Base-by-base conservation (phyloP, 1,284 basidiomycete genomes). In the Coniferiporia weirii region DNA sequence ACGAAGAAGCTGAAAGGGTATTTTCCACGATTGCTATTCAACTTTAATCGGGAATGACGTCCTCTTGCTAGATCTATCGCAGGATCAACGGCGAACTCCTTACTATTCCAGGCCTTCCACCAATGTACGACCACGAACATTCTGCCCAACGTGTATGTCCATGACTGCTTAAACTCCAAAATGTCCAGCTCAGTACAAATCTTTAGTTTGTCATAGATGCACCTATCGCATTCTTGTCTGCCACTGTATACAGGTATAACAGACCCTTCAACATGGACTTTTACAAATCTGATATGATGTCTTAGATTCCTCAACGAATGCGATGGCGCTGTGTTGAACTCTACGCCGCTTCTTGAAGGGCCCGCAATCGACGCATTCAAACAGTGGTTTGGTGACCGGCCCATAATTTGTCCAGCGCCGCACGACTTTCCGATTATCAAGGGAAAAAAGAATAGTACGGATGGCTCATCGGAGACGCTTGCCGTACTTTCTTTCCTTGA, bases 101-200 rank as follows among this genome's bases (percentile, higher is more conserved):
- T 8, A 50, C n/a, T 20, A 20, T 49, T 12, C 47, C 55, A 9
- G 55, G 55, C 2, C 5, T 57, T 35, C 46, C 48, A 36, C 55
- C 55, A 22, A 57, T 57, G 55, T 51, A 57, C 45, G 55, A 57
- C 32, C 47, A 57, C 35, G 55, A 57, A 27, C 34, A 40, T 40
- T 40, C 38, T 40, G 12, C 38, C 38, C 38, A 40, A 40, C 9
- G 12, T 40, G 38, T 40, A 40, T 7, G 38, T 40, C 38, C 3
- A 22, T 13, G 5, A 6, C 32, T 13, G 2, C 19, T 7, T 45
- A 19, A 1, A n/a, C 17, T 5, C 15, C 7, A 10, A 48, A n/a
- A 15, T 40, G 8, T 27, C 27, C 27, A 5, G 27, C 27, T 27
- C 5, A 27, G 5, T 27, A 27, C 5, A 27, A 27, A 27, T 27